Evolutionary conservation across 768 basidiomycete species (phyloP), one percentile per base, ranked within the genome.

Genomic region (Lentinus brumalis): DNA sequence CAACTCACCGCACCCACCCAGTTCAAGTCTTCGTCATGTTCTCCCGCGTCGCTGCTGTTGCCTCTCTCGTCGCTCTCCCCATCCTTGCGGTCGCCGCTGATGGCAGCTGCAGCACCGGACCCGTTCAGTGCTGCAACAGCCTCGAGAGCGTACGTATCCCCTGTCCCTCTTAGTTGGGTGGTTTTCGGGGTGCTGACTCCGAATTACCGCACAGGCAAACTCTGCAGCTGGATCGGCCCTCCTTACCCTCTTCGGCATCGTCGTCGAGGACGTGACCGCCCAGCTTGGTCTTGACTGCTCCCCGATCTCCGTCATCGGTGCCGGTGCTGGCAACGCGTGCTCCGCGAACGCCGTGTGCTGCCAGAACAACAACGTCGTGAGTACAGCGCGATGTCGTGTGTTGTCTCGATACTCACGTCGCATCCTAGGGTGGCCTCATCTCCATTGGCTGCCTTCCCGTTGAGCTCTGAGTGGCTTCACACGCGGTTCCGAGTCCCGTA

Each of bases 341-440:
- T 16, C 35, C 14, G 52, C 56, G 11, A 51, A 40, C 26, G 26
- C 63, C 8, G 63, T 65, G 26, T 65, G 60, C 63, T 61, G 63
- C 63, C 29, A 61, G 56, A 54, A 65, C 63, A 65, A 65, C 60
- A 61, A 56, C 57, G 50, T 58, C 49, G 63, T 65, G 38, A 52
- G 63, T 60, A 15, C 10, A 29, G 2, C 42, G 7, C 39, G 6
- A 9, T 21, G 1, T 5, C 31, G 3, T 26, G 15, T 21, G 1
- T 40, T 35, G 12, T 47, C n/a, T 9, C 1, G 44, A 30, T 44
- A 56, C 26, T 30, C 31, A 26, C 32, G 21, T 26, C 18, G 7
- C 7, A 8, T 9, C 10, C 5, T 35, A 60, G 63, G 60, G 60
- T 44, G 57, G 57, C 14, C 21, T 56, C 12, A 49, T 65, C 39